A percentile compares a stretch with the other conserved stretches of the same genome.
Evolutionary conservation across 2,329 filamentous ascomycete genomes (phyloP).

Genomic region (Cercospora sp.): DNA sequence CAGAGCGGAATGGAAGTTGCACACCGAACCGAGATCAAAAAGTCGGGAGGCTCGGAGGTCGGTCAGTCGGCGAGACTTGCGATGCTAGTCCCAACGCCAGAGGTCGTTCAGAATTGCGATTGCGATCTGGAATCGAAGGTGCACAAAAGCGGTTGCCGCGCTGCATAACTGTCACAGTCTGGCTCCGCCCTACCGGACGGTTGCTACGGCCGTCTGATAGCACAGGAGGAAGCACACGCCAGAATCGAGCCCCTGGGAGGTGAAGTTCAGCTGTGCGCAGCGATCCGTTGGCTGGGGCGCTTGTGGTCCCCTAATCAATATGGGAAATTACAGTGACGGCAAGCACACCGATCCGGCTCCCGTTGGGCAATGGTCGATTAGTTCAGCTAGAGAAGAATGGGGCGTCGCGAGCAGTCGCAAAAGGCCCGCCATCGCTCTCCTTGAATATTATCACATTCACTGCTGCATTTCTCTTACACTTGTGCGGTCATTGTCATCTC

Average conservation of each 20-base stretch:
- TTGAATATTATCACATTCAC: background rate
- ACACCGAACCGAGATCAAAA: background rate
- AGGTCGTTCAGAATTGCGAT: background rate
- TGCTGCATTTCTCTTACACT: background rate
- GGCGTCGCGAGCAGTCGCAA: background rate
- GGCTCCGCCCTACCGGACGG: background rate
- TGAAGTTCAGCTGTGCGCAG: background rate
- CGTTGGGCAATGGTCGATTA: background rate
- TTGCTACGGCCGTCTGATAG: background rate
- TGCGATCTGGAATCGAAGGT: background rate
- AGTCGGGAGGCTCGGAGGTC: background rate
- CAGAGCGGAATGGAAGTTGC: background rate
- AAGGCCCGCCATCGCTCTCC: background rate
- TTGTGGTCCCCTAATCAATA: constrained; percentile 3
- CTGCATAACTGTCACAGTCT: background rate
- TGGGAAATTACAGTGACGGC: constrained; percentile 11
- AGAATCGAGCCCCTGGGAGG: background rate
- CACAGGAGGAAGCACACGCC: background rate
- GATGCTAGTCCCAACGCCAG: background rate
- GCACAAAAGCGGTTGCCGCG: background rate
- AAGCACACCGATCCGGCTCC: background rate
- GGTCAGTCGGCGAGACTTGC: background rate
- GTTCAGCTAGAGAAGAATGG: background rate
- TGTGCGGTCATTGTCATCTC: background rate
- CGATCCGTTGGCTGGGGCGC: constrained; percentile 9